Conservation (phyloP, 345 rosid species). For the Syzygium aromaticum region DNA sequence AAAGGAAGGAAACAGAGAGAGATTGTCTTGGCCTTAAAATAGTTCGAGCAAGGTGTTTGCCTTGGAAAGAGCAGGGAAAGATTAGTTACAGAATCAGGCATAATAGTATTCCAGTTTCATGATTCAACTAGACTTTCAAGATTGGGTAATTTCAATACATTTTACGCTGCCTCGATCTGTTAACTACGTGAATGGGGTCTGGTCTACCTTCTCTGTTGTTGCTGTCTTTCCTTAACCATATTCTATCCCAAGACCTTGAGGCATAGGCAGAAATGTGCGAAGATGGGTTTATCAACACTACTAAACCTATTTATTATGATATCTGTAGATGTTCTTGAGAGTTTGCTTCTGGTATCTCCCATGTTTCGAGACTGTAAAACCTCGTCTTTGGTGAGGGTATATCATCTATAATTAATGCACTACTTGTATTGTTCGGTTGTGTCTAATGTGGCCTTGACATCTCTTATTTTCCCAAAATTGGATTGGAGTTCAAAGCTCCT, state of each 20-base stretch:
- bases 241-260: neutral
- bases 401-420: neutral
- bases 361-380: neutral
- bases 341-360: neutral
- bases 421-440: neutral
- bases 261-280: neutral
- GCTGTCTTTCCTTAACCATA: neutral
- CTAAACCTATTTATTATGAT: neutral
- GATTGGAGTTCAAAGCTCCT: neutral
- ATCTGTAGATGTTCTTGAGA: neutral
- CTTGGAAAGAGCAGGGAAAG: neutral
- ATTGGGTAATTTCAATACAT: neutral
- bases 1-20: neutral
- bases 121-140: neutral
- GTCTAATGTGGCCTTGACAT: neutral
- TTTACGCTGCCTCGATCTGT: neutral
- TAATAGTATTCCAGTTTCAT: neutral
- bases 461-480: neutral
- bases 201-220: neutral
- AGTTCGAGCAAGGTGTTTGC: neutral
- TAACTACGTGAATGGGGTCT: neutral
- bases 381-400: neutral
- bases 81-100: slow-evolving; percentile 2
- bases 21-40: neutral
- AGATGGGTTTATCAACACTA: neutral